phyloP scores from a whole-genome alignment of 768 basidiomycete genomes.

The Kwoniella heveanensis region DNA sequence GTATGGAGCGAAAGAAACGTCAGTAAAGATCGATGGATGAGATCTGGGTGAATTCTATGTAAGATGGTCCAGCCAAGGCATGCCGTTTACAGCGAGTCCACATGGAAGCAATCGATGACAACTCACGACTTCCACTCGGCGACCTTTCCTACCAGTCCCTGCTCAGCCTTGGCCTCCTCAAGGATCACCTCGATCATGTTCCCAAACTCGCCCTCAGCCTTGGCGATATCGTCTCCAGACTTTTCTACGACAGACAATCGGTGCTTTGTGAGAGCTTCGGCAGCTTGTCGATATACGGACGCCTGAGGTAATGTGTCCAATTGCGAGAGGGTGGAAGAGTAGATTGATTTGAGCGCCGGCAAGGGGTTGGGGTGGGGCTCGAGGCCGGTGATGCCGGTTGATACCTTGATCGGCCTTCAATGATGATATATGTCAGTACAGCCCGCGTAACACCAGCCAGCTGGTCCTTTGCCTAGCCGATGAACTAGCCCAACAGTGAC shows the following conservation, averaged over 20 bases:
- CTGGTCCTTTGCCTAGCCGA: too few relatives aligned
- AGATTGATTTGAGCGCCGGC: slow-evolving; percentile 72
- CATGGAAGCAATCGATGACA: too few relatives aligned
- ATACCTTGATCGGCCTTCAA: slow-evolving; percentile 62
- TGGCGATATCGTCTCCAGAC: slow-evolving; percentile 66
- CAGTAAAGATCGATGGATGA: too few relatives aligned
- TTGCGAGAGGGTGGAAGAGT: slow-evolving; percentile 72
- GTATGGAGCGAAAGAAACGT: not conserved
- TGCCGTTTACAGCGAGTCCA: too few relatives aligned
- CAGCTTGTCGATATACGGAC: slow-evolving; percentile 86
- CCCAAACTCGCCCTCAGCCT: slow-evolving; percentile 75
- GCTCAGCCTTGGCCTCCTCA: slow-evolving; percentile 78
- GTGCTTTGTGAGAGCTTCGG: slow-evolving; percentile 71
- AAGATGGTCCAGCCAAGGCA: too few relatives aligned
- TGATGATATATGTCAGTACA: not conserved
- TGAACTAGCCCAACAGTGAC: too few relatives aligned
- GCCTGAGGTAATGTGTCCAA: slow-evolving; percentile 72
- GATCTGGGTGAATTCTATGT: too few relatives aligned
- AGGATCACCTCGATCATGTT: slow-evolving; percentile 86
- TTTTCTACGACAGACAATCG: slow-evolving; percentile 73
- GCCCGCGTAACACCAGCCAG: too few relatives aligned
- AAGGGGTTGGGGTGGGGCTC: slow-evolving; percentile 81
- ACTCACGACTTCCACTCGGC: slow-evolving; percentile 95
- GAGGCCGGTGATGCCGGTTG: slow-evolving; percentile 86
- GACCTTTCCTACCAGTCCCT: slow-evolving; percentile 76